phyloP scores from a whole-genome alignment of 345 rosid species.

The Linum lewisii region DNA sequence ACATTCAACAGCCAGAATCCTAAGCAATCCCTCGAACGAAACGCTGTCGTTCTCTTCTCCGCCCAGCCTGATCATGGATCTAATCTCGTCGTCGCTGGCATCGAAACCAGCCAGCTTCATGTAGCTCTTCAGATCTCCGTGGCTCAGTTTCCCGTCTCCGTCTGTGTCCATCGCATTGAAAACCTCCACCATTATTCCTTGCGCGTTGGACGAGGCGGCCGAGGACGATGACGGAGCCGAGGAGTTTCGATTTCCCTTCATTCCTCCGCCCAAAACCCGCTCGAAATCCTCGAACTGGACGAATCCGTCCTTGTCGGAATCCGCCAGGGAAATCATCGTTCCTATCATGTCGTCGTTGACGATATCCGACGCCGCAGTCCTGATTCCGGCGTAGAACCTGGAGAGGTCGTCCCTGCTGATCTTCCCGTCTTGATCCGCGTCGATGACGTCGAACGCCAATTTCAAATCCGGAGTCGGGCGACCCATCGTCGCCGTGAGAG shows the following conservation, averaged over 20 bases:
- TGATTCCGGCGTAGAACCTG: not conserved
- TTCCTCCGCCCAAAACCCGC: not conserved
- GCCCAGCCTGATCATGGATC: conserved; percentile 48
- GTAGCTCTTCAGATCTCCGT: conserved; percentile 51
- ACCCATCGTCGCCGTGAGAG: not conserved
- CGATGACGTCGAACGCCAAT: conserved; percentile 5
- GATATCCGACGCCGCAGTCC: not conserved
- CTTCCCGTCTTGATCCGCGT: conserved; percentile 6
- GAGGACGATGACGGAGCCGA: too few species aligned
- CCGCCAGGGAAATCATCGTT: not conserved
- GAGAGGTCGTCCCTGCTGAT: conserved; percentile 8
- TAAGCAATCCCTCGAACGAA: conserved; percentile 45
- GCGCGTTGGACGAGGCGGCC: not conserved
- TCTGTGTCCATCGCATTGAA: conserved; percentile 75
- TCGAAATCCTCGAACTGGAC: not conserved
- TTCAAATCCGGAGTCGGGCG: not conserved
- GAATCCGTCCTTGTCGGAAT: not conserved
- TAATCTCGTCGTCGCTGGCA: conserved; percentile 51
- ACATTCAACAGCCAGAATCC: conserved; percentile 34
- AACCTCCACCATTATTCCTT: conserved; percentile 33
- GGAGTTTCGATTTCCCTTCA: not conserved
- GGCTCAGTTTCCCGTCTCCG: conserved; percentile 70
- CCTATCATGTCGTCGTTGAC: not conserved
- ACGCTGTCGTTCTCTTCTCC: conserved; percentile 42
- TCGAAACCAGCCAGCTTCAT: conserved; percentile 58